phyloP scores from a whole-genome alignment of 108 stramenopile genomes.

The Aurantiochytrium sp. region DNA sequence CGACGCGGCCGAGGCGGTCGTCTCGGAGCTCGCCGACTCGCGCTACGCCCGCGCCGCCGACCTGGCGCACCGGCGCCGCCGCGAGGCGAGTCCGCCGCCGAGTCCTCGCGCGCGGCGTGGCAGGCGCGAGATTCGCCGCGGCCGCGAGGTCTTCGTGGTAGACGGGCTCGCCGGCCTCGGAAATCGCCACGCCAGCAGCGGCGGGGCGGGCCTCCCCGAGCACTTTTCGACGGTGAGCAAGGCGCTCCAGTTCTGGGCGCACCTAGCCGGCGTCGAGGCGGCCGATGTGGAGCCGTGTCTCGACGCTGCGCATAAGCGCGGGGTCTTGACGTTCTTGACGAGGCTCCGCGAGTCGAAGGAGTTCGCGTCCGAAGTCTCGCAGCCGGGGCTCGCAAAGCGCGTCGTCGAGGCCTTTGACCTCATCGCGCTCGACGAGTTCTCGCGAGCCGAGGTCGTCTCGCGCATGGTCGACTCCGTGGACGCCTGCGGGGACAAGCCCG shows the following conservation, averaged over 20 bases:
- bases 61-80: too few species aligned
- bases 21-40: too few species aligned
- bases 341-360: not conserved
- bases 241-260: not conserved
- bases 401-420: not conserved
- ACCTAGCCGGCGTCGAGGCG: not conserved
- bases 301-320: not conserved
- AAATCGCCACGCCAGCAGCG: too few species aligned
- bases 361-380: not conserved
- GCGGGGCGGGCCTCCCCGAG: too few species aligned
- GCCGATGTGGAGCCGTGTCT: not conserved
- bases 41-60: too few species aligned
- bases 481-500: slow-evolving; percentile 18
- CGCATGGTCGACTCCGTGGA: slow-evolving; percentile 3
- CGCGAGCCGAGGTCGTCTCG: not conserved
- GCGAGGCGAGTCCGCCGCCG: too few species aligned
- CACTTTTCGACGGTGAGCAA: too few species aligned
- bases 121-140: too few species aligned
- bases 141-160: too few species aligned
- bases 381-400: not conserved
- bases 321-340: not conserved
- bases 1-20: too few species aligned
- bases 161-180: too few species aligned
- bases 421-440: not conserved
- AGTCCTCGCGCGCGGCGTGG: too few species aligned